phyloP scores from a whole-genome alignment of 192 early-diverging fungal genomes.

The Gaertneriomyces semiglobifer region DNA sequence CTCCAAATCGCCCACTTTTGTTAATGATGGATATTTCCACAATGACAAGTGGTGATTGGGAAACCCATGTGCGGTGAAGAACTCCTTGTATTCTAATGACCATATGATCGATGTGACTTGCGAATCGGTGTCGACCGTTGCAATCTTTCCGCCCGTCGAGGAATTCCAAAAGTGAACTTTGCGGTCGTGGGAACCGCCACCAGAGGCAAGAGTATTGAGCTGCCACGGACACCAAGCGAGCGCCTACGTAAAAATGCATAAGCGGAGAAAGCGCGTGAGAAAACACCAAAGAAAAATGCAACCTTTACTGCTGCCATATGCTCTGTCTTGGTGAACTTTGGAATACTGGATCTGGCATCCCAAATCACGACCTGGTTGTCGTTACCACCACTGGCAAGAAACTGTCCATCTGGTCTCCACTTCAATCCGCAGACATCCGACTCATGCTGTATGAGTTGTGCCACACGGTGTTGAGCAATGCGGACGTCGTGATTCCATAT shows the following conservation, averaged over 20 bases:
- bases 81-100: slow-evolving; percentile 56
- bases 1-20: slow-evolving; percentile 48
- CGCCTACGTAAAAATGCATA: slow-evolving; percentile 50
- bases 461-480: slow-evolving; percentile 74
- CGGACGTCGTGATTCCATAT: slow-evolving; percentile 96
- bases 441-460: slow-evolving; percentile 68
- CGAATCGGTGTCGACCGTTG: slow-evolving; percentile 50
- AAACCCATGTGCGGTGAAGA: slow-evolving; percentile 51
- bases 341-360: slow-evolving; percentile 46
- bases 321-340: slow-evolving; percentile 48
- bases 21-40: slow-evolving; percentile 53
- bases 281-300: not conserved
- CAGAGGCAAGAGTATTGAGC: slow-evolving; percentile 57
- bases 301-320: slow-evolving; percentile 63
- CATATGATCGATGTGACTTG: slow-evolving; percentile 58
- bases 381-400: slow-evolving; percentile 56
- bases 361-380: slow-evolving; percentile 61
- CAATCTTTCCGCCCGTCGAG: slow-evolving; percentile 33
- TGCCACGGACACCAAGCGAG: slow-evolving; percentile 96
- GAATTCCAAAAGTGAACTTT: slow-evolving; percentile 60
- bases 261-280: too few relatives aligned
- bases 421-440: slow-evolving; percentile 54
- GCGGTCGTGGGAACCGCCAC: slow-evolving; percentile 51
- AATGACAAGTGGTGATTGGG: slow-evolving; percentile 52
- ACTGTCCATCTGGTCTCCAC: slow-evolving; percentile 49